Percentiles rank a stretch among this genome's conserved stretches.
These are phyloP conservation scores for Boletus reticuloceps DNA, from an alignment of 768 basidiomycete species.

Conservation along the genomic window DNA sequence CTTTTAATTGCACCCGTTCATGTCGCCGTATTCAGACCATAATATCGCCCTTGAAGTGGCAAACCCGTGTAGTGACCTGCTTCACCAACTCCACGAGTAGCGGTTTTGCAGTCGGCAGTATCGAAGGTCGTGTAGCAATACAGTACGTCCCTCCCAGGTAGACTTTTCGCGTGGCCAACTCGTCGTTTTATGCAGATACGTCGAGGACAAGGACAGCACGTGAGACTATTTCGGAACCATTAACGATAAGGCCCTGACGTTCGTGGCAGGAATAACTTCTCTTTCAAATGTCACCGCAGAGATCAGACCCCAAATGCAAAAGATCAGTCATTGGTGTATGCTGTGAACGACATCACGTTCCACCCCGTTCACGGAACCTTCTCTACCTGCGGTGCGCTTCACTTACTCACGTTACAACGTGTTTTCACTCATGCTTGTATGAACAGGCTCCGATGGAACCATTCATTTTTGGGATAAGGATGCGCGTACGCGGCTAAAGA, in stretches of 20 bases:
- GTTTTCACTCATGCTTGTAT: slow-evolving; percentile 11
- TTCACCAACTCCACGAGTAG: slow-evolving; percentile 65
- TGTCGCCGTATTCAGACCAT: slow-evolving; percentile 52
- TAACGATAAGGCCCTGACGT: not conserved
- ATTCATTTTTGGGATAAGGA: slow-evolving; percentile 97
- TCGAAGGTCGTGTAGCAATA: slow-evolving; percentile 91
- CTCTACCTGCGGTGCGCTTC: slow-evolving; percentile 64
- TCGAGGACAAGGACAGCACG: slow-evolving; percentile 80
- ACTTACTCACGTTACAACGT: slow-evolving; percentile 19
- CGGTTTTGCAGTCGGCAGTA: slow-evolving; percentile 82
- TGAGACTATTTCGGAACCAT: slow-evolving; percentile 33
- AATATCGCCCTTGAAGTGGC: slow-evolving; percentile 88
- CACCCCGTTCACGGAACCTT: slow-evolving; percentile 85
- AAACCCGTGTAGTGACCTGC: slow-evolving; percentile 83
- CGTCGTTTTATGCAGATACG: slow-evolving; percentile 52
- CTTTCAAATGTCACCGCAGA: slow-evolving; percentile 80
- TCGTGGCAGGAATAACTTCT: slow-evolving; percentile 66
- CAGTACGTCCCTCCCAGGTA: slow-evolving; percentile 60
- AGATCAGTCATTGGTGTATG: slow-evolving; percentile 69
- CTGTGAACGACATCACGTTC: slow-evolving; percentile 86
- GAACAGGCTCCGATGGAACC: slow-evolving; percentile 73
- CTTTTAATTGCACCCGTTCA: not conserved
- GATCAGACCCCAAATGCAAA: slow-evolving; percentile 54
- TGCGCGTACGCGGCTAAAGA: slow-evolving; percentile 86
- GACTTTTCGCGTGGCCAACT: not conserved